Base-by-base conservation (phyloP, 2,329 filamentous ascomycete species). In the Pseudopithomyces maydicus region DNA sequence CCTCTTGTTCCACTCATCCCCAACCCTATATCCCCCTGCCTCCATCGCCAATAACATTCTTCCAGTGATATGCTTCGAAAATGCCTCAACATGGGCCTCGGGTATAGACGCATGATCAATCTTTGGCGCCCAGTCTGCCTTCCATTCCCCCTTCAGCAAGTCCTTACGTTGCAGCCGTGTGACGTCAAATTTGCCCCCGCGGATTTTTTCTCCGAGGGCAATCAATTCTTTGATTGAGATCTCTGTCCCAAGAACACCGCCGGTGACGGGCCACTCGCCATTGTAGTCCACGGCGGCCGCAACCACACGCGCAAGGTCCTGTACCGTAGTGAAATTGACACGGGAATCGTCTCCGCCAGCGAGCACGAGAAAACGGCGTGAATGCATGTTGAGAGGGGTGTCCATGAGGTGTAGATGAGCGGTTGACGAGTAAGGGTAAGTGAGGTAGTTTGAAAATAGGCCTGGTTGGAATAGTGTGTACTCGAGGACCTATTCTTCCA, bases 401-500 rank as follows among this genome's bases (percentile, higher is more conserved):
- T 81, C 69, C 1, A 81, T 65, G 0, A 76, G 70, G 1, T 72
- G 62, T 0, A 85, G 52, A 52, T 85, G 73, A 53, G 78, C 81
- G 10, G 79, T 63, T 0, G 82, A 79, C 51, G 75, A 73, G 55
- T 81, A 67, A 0, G 84, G 83, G 43, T 63, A 75, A 0, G 79
- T 79, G n/a, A 84, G 65, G 66, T 85, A 85, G 66, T 86, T 75
- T 2, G 80, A 58, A 62, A 85, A 83, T 0, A 83, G 52, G 0
- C 83, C 84, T 0, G 80, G 79, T 33, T 84, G 81, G 54, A 85
- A 85, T 0, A 85, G 67, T 0, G 71, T 78, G 64, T 86, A 86
- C 59, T 86, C 82, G 19, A 86, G 73, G 3, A 83, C 74, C 81
- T 85, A 41, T 20, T 26, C 42, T 26, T 29, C 26, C n/a, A n/a